Evolutionary conservation across 192 early-diverging fungal species (phyloP), one percentile per base, ranked within the genome.

Genomic region (Fimicolochytrium jonesii): DNA sequence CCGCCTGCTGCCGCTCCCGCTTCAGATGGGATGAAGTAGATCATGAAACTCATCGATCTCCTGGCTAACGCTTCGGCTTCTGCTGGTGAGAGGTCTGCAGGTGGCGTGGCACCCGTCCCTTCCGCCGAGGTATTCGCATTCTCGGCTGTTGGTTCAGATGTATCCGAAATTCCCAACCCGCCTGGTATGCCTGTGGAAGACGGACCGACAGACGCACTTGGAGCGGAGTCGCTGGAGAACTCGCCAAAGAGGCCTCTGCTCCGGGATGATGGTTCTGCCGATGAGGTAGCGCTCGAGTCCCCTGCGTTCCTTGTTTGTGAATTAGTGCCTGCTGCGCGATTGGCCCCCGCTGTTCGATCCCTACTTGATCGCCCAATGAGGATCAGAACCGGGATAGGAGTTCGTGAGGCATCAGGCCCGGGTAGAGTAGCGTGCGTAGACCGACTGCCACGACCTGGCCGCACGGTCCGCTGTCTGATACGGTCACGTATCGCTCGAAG

Each of bases 331-430:
- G 53, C 4, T 10, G 15, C n/a, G 13, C 17, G 13, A 55, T 33
- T 6, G 33, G 29, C 11, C 33, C 53, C 5, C 31, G 33, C 3
- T 25, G 23, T 15, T 42, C 41, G 41, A 42, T 20, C 41, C 15
- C 1, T 42, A 42, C 41, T 31, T 20, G 43, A 15, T 49, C 59
- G 43, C 26, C 62, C 62, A 30, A 64, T 64, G 35, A 64, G 45
- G 15, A 64, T 64, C 36, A 64, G 32, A n/a, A 64, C 62, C 0
- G 62, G 62, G 6, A 64, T 52, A 6, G 62, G 52, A 25, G 37
- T 64, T 7, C 62, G 62, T 10, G 51, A 11, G 18, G 48, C 15
- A 23, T 31, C 59, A 17, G 13, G 34, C n/a, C 30, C 48, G 15
- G 20, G 39, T n/a, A 45, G 39, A 22, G 41, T 43, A 45, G 57